Evolutionary conservation across 2,329 filamentous ascomycete species (phyloP).

Genomic region (Cercospora zeina): DNA sequence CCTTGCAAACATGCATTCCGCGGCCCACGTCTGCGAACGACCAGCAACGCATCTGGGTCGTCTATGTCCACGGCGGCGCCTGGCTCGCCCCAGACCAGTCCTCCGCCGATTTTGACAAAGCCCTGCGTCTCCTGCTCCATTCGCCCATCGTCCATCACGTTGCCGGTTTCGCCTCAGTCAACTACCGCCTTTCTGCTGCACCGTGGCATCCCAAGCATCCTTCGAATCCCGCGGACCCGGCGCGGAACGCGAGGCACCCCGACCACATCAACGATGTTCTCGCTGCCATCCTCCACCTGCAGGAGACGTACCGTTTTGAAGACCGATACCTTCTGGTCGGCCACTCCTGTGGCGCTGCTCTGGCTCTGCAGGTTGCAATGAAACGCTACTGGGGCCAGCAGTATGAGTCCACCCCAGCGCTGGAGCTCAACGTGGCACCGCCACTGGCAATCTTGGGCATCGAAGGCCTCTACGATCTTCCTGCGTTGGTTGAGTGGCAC

Average conservation of each 20-base stretch:
- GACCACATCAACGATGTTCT: slow-evolving; percentile 62
- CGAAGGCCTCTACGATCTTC: slow-evolving; percentile 67
- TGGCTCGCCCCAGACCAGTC: slow-evolving; percentile 52
- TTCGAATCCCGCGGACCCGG: slow-evolving; percentile 48
- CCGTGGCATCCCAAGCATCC: slow-evolving; percentile 49
- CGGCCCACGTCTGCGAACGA: slow-evolving; percentile 32
- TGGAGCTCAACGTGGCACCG: slow-evolving; percentile 34
- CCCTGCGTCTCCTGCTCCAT: slow-evolving; percentile 42
- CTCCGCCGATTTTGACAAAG: slow-evolving; percentile 41
- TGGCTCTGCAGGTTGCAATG: slow-evolving; percentile 63
- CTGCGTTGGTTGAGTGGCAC: slow-evolving; percentile 52
- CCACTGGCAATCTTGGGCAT: slow-evolving; percentile 61
- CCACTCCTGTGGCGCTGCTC: slow-evolving; percentile 64
- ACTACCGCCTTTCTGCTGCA: slow-evolving; percentile 63
- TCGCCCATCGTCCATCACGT: slow-evolving; percentile 43
- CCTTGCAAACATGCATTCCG: slow-evolving; percentile 47
- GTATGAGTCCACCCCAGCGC: slow-evolving; percentile 33
- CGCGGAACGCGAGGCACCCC: slow-evolving; percentile 57
- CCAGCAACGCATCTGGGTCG: slow-evolving; percentile 35
- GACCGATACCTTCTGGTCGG: slow-evolving; percentile 58
- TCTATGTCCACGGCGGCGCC: slow-evolving; percentile 54
- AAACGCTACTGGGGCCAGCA: slow-evolving; percentile 41
- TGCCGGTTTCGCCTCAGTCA: slow-evolving; percentile 63
- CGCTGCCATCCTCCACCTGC: slow-evolving; percentile 54
- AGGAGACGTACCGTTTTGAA: slow-evolving; percentile 48